Evolutionary conservation across 1,139 yeast species (phyloP).

Genomic region (Pichiaceae sp.): DNA sequence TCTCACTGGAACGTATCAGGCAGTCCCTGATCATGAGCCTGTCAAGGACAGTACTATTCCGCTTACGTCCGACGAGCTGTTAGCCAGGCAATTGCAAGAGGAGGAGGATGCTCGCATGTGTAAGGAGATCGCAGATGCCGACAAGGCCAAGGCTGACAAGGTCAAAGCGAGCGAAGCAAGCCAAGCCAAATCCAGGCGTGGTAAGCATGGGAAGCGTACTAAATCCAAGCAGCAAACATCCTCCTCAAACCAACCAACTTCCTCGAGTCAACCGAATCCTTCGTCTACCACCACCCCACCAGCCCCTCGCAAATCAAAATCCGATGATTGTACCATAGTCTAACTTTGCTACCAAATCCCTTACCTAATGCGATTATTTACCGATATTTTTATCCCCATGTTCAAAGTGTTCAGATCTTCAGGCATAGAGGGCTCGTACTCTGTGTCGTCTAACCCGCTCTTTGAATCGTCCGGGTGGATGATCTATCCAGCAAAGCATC

Average conservation of each 20-base stretch:
- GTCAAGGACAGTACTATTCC: constrained; percentile 10
- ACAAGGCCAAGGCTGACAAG: background rate
- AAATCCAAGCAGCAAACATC: background rate
- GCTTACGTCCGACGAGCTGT: constrained; percentile 30
- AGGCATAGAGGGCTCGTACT: constrained; percentile 69
- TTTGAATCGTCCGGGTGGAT: constrained; percentile 76
- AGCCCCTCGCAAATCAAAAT: background rate
- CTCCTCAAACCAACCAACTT: background rate
- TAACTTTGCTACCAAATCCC: background rate
- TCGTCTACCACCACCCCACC: background rate
- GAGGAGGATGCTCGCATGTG: constrained; percentile 57
- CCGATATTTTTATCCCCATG: constrained; percentile 11
- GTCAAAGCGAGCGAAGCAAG: background rate
- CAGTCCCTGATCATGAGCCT: constrained; percentile 13
- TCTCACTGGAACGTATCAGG: constrained; percentile 51
- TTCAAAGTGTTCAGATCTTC: constrained; percentile 28
- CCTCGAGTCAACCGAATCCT: background rate
- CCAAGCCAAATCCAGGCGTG: background rate
- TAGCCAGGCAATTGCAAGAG: constrained; percentile 49
- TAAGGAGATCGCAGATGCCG: constrained; percentile 4
- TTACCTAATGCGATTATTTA: background rate
- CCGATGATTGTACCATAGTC: background rate
- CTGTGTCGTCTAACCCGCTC: constrained; percentile 65
- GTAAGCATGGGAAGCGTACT: background rate
- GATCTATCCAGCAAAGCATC: constrained; percentile 73